Evolutionary conservation across 805 yeast species (phyloP), one percentile per base, ranked within the genome.

Genomic region (Candida ponderosae): DNA sequence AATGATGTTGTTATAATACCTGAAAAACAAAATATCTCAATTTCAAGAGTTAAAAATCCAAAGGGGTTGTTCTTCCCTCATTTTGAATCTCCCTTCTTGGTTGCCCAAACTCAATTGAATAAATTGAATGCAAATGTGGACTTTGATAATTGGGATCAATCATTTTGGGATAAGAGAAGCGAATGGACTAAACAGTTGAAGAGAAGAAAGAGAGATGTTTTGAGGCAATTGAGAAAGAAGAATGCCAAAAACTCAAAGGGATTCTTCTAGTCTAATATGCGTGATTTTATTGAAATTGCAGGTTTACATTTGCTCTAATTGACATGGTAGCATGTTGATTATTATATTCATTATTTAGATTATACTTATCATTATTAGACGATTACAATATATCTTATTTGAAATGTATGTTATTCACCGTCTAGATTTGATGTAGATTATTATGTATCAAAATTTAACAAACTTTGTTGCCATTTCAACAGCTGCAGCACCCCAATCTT

Each of bases 401-500:
- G n/a, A n/a, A n/a, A n/a, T n/a, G n/a, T n/a, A n/a, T n/a, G n/a
- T n/a, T n/a, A n/a, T n/a, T n/a, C n/a, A n/a, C n/a, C n/a, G n/a
- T n/a, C n/a, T n/a, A n/a, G n/a, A n/a, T n/a, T n/a, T n/a, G n/a
- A n/a, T n/a, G n/a, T n/a, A n/a, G n/a, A n/a, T n/a, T n/a, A n/a
- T n/a, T n/a, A n/a, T n/a, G 11, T 24, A 24, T 11, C 6, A 9
- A 24, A 3, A 24, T 32, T 32, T 9, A 32, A 47, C 40, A 40
- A 59, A 74, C 48, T 76, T 76, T 14, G 54, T 35, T 4, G 75
- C 81, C 97, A 93, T 90, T 66, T 90, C 98, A 20, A 93, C 96
- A 14, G 98, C 98, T 38, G 97, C 96, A 27, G 94, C 89, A 48
- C 95, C 98, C 98, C 98, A 90, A 60, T 93, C 98, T 54, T 75